A percentile compares a stretch with the other conserved stretches of the same genome.
These are phyloP conservation scores for Umbilicus rupestris DNA, from an alignment of 164 flowering plant genomes.

Conservation along the genomic window DNA sequence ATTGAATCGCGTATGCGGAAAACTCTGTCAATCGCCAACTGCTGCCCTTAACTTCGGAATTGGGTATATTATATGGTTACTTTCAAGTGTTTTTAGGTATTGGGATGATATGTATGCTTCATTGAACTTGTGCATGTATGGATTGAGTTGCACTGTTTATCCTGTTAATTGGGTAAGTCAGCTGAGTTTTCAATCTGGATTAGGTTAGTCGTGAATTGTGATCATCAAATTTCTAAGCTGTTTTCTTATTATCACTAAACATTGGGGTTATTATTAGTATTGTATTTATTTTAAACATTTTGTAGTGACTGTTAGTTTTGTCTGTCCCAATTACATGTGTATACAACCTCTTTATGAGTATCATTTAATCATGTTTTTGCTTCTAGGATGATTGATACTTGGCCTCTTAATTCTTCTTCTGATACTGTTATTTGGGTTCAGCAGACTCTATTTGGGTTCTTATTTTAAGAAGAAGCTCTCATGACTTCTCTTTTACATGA, in stretches of 20 bases:
- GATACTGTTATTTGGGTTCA: neutral
- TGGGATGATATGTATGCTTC: neutral
- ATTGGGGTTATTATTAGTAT: neutral
- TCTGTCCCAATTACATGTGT: neutral
- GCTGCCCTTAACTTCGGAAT: neutral
- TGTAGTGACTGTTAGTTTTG: neutral
- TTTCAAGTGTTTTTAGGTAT: neutral
- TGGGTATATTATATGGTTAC: neutral
- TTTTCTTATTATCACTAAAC: neutral
- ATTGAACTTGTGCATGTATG: neutral
- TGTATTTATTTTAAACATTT: neutral
- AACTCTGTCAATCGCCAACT: neutral
- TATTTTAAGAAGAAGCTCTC: neutral
- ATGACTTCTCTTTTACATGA: constrained; percentile 35
- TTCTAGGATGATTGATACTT: neutral
- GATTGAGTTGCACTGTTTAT: neutral
- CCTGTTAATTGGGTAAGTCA: neutral
- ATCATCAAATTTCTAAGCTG: neutral
- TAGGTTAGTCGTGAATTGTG: neutral
- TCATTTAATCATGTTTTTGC: neutral
- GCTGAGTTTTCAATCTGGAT: neutral
- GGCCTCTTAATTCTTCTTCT: neutral
- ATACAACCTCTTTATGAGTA: neutral
- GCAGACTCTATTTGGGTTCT: neutral
- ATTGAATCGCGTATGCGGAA: neutral